Evolutionary conservation across 202 grass and related monocot genomes (phyloP).

Genomic region (Alloteropsis angusta): DNA sequence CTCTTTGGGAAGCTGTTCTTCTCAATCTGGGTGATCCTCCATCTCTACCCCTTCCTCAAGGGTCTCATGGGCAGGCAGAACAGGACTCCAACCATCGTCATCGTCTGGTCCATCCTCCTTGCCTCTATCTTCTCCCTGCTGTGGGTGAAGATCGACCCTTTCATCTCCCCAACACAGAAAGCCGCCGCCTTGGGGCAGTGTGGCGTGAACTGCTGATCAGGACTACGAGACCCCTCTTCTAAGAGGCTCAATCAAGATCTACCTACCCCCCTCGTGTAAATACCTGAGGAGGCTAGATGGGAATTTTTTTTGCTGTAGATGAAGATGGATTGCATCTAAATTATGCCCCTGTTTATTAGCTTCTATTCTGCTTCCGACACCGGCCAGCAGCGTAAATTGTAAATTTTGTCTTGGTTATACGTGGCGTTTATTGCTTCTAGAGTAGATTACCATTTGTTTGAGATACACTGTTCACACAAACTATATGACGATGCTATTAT

Average conservation of each 20-base stretch:
- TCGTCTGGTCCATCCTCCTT: slow-evolving; percentile 87
- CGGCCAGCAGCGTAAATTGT: slow-evolving; percentile 23
- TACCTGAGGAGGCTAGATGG: slow-evolving; percentile 45
- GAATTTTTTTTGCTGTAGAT: slow-evolving; percentile 45
- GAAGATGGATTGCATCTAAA: slow-evolving; percentile 34
- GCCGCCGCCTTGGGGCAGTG: slow-evolving; percentile 60
- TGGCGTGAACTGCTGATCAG: slow-evolving; percentile 78
- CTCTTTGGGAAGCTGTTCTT: slow-evolving; percentile 95
- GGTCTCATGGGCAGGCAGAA: slow-evolving; percentile 90
- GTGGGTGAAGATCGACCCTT: slow-evolving; percentile 95
- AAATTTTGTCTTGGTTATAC: slow-evolving; percentile 29
- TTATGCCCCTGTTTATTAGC: slow-evolving; percentile 33
- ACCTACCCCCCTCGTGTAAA: slow-evolving; percentile 47
- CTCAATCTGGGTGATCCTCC: slow-evolving; percentile 87
- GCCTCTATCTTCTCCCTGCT: slow-evolving; percentile 92
- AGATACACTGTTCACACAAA: slow-evolving; percentile 15
- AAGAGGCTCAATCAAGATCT: slow-evolving; percentile 26
- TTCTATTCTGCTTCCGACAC: neutral
- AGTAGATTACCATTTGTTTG: slow-evolving; percentile 43
- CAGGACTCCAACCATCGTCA: slow-evolving; percentile 81
- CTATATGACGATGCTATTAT: slow-evolving; percentile 21
- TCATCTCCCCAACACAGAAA: slow-evolving; percentile 71
- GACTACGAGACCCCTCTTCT: neutral
- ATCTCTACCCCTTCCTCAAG: slow-evolving; percentile 95
- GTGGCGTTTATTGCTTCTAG: slow-evolving; percentile 38